Evolutionary conservation across 2,329 filamentous ascomycete species (phyloP), one percentile per base, ranked within the genome.

Genomic region (Parascedosporium putredinis): DNA sequence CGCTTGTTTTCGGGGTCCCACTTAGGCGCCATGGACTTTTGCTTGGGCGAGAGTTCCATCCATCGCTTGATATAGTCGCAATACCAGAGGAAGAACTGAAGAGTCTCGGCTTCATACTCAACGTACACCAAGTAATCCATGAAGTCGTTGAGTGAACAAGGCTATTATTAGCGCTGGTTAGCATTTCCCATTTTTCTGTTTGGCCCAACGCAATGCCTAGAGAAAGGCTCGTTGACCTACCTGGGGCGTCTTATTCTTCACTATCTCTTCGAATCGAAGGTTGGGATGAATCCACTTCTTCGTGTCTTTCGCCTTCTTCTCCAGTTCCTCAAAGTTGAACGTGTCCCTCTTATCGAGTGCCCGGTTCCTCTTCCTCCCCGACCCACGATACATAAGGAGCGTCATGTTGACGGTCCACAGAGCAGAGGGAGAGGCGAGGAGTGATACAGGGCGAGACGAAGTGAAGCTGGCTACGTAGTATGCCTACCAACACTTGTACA

Each of bases 61-160:
- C 79, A 80, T 8, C 76, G 73, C 54, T 65, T 66, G 51, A 64
- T 62, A 53, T 78, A 81, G 58, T 87, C 82, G 38, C 82, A 73
- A 59, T 86, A 68, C 79, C 80, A 84, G 4, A 83, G 71, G 59
- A 74, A 82, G 62, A 90, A 90, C 61, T 91, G 86, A 20, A 93
- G 71, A 60, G 91, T 90, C 67, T 93, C 87, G 49, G 86, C 85
- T 22, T 83, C 74, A 55, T 84, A 77, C 64, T 91, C 86, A 53
- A 93, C 79, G 62, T 91, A 90, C 53, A 86, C 74, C 52, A 91
- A 75, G 58, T 89, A 91, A 65, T 89, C 86, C 84, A 91, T 88
- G 62, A 93, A 90, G 63, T 93, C 86, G 14, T 53, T 50, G 18
- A 53, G 48, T 5, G 53, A 51, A 42, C 51, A 55, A 9, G 53